Percentiles rank a stretch among this genome's conserved stretches.
Conservation (phyloP, 1,284 basidiomycete species). For the Ceratobasidium sp. region DNA sequence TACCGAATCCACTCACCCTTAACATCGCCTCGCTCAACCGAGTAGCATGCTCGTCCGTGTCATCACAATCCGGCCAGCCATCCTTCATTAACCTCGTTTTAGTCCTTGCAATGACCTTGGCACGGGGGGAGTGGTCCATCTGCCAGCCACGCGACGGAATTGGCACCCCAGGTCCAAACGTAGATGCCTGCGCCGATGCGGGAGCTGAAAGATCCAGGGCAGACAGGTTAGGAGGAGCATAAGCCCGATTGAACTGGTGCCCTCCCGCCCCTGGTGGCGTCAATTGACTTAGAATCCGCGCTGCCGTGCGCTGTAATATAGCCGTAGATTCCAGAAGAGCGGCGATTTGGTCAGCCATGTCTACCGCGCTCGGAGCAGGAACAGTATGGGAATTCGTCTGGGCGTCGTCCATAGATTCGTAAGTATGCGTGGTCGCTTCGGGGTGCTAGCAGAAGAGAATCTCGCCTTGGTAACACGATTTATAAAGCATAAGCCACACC, state of each 20-base stretch:
- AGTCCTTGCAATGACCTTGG: background rate
- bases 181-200: background rate
- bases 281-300: background rate
- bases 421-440: background rate
- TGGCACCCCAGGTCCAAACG: background rate
- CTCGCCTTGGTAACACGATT: background rate
- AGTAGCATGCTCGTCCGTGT: background rate
- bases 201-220: background rate
- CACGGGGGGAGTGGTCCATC: background rate
- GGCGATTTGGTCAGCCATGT: background rate
- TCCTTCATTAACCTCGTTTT: constrained; percentile 1
- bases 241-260: too few relatives aligned
- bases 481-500: background rate
- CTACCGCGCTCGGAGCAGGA: background rate
- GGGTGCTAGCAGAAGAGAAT: constrained; percentile 5
- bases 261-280: background rate
- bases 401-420: constrained; percentile 16
- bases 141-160: constrained; percentile 6
- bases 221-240: background rate
- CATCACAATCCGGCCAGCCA: constrained; percentile 5
- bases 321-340: background rate
- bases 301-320: background rate
- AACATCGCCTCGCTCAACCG: background rate
- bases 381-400: background rate
- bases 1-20: too few relatives aligned